Conservation (phyloP, 73 alveolate genomes). For the Paramecium caudatum region DNA sequence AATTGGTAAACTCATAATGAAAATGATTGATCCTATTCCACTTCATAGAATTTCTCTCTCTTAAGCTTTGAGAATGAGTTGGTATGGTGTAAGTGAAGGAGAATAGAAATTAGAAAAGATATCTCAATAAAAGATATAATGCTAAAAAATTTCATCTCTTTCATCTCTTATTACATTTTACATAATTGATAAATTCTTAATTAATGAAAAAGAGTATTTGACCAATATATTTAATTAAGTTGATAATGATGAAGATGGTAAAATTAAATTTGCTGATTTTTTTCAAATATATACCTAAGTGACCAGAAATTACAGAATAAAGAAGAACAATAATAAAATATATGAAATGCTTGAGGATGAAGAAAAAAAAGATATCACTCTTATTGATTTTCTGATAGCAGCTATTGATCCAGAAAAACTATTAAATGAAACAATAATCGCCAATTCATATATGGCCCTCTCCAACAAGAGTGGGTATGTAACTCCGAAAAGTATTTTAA, state of each 20-base stretch:
- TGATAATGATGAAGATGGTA: not conserved
- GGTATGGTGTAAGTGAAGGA: not conserved
- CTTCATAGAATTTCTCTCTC: not conserved
- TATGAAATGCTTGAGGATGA: not conserved
- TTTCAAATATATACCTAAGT: not conserved
- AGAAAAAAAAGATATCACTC: not conserved
- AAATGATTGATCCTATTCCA: not conserved
- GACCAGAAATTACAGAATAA: not conserved
- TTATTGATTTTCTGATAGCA: not conserved
- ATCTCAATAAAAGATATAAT: not conserved
- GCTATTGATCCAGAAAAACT: not conserved
- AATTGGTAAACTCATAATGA: not conserved
- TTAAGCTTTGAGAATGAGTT: not conserved
- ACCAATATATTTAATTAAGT: not conserved
- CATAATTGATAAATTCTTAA: not conserved
- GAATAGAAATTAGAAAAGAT: not conserved
- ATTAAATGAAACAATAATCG: not conserved
- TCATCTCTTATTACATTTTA: not conserved
- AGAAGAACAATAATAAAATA: not conserved
- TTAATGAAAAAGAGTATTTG: not conserved
- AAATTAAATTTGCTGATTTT: not conserved
- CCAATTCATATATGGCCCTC: not conserved
- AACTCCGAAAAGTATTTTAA: not conserved
- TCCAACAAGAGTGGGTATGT: slow-evolving; percentile 6
- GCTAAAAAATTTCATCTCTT: not conserved